Base-by-base conservation (phyloP, 2,329 filamentous ascomycete species). In the Myriangium duriaei region DNA sequence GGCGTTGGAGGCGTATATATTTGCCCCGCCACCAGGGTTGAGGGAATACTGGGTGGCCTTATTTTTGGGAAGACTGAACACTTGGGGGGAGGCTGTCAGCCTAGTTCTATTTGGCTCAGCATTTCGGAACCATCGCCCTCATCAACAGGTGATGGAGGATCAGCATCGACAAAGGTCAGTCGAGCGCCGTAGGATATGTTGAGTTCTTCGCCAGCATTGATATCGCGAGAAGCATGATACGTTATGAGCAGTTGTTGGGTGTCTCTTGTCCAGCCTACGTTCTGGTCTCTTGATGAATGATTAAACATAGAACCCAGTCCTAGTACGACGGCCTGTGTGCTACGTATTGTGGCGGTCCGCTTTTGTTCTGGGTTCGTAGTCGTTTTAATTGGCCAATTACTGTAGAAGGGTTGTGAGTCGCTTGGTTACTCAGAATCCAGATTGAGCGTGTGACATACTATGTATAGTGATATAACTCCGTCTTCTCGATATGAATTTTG, bases 241-340 rank as follows among this genome's bases (percentile, higher is more conserved):
- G 61, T 63, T 12, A 74, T 59, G 1, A 69, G 45, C 11, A 59
- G 49, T 2, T 57, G 58, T 3, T 57, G 48, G 2, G 68, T 32
- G 50, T 74, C 64, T 14, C 69, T 57, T 44, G 61, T 60, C 70
- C 70, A 74, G 3, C 64, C 68, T 3, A 74, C 65, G 48, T 75
- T 75, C 45, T 74, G 71, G 17, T 61, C 45, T 9, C 55, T 47
- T 0, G 52, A 55, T 3, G 68, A 70, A 45, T 75, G 71, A 42
- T 75, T 74, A 57, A 74, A 74, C 67, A 74, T 71, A 39, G 61
- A 67, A 11, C 71, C 71, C 0, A 75, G 55, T 2, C 71, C 71
- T 26, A 74, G 58, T 18, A 73, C 59, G 2, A 74, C 54, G 7
- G 68, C 71, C 54, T 74, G 69, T 0, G 63, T 63, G 21, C 52